phyloP scores from a whole-genome alignment of 164 flowering plant genomes.

The Sedum album region DNA sequence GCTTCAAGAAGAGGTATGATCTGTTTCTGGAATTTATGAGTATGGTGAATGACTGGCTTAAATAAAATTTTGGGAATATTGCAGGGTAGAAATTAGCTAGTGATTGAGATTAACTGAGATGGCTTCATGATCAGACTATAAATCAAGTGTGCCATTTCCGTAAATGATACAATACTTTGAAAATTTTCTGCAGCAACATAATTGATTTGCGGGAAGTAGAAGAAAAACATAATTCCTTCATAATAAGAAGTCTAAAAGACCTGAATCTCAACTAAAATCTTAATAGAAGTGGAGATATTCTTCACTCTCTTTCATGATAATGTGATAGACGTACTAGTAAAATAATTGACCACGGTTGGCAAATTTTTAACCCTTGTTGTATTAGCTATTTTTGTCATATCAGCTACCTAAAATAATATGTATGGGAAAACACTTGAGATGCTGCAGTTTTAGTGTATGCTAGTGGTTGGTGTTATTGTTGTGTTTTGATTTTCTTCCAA shows the following conservation, averaged over 20 bases:
- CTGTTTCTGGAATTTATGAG: not conserved
- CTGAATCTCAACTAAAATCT: not conserved
- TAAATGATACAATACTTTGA: too few species aligned
- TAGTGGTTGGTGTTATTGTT: not conserved
- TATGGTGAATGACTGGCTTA: not conserved
- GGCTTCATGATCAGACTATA: not conserved
- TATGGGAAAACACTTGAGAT: not conserved
- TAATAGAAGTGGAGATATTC: not conserved
- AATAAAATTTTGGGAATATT: not conserved
- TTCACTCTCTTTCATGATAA: not conserved
- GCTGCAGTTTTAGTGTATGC: not conserved
- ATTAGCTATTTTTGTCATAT: too few species aligned
- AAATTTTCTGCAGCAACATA: too few species aligned
- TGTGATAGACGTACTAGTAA: too few species aligned
- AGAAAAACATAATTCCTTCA: not conserved
- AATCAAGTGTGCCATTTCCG: too few species aligned
- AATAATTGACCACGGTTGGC: too few species aligned
- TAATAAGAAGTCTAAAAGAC: not conserved
- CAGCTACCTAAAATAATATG: too few species aligned
- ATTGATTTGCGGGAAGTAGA: too few species aligned
- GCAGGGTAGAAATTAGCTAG: not conserved
- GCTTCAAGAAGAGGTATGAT: constrained; percentile 83
- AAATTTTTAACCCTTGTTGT: too few species aligned
- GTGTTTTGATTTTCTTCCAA: not conserved
- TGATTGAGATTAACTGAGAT: not conserved